Evolutionary conservation across 2,329 filamentous ascomycete genomes (phyloP), one percentile per base, ranked within the genome.

Genomic region (Thermothelomyces thermophilus): DNA sequence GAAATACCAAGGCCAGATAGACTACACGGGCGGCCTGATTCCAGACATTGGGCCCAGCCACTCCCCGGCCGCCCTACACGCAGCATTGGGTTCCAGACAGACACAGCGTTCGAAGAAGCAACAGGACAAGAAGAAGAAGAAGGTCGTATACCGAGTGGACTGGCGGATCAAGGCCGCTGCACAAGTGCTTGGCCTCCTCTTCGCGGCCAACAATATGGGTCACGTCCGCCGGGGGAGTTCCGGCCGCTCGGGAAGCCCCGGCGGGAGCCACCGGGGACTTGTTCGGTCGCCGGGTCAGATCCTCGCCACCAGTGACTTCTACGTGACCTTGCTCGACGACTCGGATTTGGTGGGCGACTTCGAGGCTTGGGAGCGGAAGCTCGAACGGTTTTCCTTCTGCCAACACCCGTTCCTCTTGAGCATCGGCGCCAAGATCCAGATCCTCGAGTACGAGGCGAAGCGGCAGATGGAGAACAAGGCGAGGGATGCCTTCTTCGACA

Each of bases 401-500:
- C 88, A 95, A 63, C 95, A 94, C 61, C 89, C 90, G 0, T 94
- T 95, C 61, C 83, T 95, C 58, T 74, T 96, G 35, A 95, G 89
- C 54, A 90, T 96, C 56, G 90, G 88, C 73, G 86, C 90, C 24
- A 96, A 96, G 67, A 95, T 93, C 51, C 85, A 85, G 56, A 91
- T 95, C 41, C 73, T 95, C 60, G 89, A 95, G 62, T 80, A 94
- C 61, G 90, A 96, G 66, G 87, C 89, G 7, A 81, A 84, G 55
- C 80, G 90, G 7, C 89, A 95, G 66, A 95, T 95, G 90, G 84
- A 89, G 62, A 82, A 81, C 56, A 91, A 89, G 65, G 90, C 90
- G 9, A 78, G 90, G 43, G 87, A 95, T 63, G 89, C 90, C 2
- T 95, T 95, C 66, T 94, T 95, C 62, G 85, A 90, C 64, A 91